phyloP scores from a whole-genome alignment of 257 asterid species.

The Ophiorrhiza pumila region DNA sequence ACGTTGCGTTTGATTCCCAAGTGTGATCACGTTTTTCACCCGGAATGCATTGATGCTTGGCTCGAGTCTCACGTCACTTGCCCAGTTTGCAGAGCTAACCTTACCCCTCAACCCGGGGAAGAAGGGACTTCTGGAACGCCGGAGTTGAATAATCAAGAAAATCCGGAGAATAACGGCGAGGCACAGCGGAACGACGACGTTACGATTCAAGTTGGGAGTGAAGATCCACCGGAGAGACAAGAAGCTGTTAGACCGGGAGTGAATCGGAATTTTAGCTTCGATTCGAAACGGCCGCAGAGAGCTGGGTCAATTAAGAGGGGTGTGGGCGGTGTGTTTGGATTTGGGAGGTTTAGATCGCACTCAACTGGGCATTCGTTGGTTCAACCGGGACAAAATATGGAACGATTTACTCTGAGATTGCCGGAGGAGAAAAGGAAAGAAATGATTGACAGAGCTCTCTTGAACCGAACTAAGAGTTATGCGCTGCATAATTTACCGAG shows the following conservation, averaged over 20 bases:
- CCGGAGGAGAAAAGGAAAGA: slow-evolving; percentile 65
- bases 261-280: slow-evolving; percentile 36
- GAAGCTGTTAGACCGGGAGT: slow-evolving; percentile 17
- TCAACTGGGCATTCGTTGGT: slow-evolving; percentile 90
- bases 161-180: not conserved
- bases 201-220: slow-evolving; percentile 38
- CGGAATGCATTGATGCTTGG: slow-evolving; percentile 92
- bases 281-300: slow-evolving; percentile 35
- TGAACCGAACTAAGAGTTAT: slow-evolving; percentile 50
- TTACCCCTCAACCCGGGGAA: slow-evolving; percentile 35
- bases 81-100: slow-evolving; percentile 85
- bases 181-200: slow-evolving; percentile 30
- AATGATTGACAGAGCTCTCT: slow-evolving; percentile 56
- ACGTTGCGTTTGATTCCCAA: slow-evolving; percentile 77
- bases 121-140: slow-evolving; percentile 28
- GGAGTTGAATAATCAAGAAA: not conserved
- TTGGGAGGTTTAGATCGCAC: slow-evolving; percentile 70
- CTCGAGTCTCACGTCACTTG: slow-evolving; percentile 78
- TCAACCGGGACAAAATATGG: slow-evolving; percentile 61
- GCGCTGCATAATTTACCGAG: slow-evolving; percentile 33
- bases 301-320: slow-evolving; percentile 40
- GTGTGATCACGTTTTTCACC: slow-evolving; percentile 94
- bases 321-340: slow-evolving; percentile 14
- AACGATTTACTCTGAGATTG: slow-evolving; percentile 67
- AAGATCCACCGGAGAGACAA: slow-evolving; percentile 14